phyloP scores from a whole-genome alignment of 78 protist genomes.

The Corallochytrium limacisporum region DNA sequence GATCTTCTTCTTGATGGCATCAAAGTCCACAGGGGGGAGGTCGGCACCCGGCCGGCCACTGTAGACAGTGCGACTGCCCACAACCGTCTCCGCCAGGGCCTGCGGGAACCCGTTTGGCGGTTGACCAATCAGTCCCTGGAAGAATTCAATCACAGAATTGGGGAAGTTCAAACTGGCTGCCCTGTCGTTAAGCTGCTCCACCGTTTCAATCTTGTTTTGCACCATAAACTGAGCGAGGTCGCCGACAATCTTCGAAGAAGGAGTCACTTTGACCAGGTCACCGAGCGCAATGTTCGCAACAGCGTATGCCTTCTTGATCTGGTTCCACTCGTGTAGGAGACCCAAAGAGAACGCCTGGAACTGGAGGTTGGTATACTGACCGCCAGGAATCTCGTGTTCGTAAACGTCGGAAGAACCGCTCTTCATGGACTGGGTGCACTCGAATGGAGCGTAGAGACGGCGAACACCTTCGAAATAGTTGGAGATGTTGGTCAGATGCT shows the following conservation, averaged over 20 bases:
- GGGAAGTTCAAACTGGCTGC: slow-evolving; percentile 51
- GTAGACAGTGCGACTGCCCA: background rate
- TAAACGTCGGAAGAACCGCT: slow-evolving; percentile 45
- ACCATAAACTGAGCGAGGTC: slow-evolving; percentile 65
- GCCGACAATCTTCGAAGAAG: slow-evolving; percentile 58
- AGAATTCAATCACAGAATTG: slow-evolving; percentile 42
- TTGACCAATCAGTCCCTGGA: slow-evolving; percentile 34
- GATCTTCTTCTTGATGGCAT: background rate
- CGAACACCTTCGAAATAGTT: slow-evolving; percentile 6
- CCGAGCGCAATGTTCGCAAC: slow-evolving; percentile 62
- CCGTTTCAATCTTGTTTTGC: slow-evolving; percentile 8
- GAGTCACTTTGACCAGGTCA: slow-evolving; percentile 75
- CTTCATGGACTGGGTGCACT: slow-evolving; percentile 18
- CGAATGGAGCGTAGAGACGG: slow-evolving; percentile 35
- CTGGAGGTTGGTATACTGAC: slow-evolving; percentile 78
- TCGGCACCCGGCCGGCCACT: slow-evolving; percentile 47
- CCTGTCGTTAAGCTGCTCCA: slow-evolving; percentile 1
- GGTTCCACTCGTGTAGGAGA: slow-evolving; percentile 45
- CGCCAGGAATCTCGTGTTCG: slow-evolving; percentile 83
- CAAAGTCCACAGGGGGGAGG: slow-evolving; percentile 34
- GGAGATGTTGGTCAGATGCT: background rate
- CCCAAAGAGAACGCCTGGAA: slow-evolving; percentile 56
- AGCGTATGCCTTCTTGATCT: slow-evolving; percentile 32
- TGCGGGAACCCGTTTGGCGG: slow-evolving; percentile 68
- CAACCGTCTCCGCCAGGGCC: slow-evolving; percentile 26